Evolutionary conservation across 139 green algal species (phyloP), one percentile per base, ranked within the genome.

Genomic region (Tetraselmis chui): DNA sequence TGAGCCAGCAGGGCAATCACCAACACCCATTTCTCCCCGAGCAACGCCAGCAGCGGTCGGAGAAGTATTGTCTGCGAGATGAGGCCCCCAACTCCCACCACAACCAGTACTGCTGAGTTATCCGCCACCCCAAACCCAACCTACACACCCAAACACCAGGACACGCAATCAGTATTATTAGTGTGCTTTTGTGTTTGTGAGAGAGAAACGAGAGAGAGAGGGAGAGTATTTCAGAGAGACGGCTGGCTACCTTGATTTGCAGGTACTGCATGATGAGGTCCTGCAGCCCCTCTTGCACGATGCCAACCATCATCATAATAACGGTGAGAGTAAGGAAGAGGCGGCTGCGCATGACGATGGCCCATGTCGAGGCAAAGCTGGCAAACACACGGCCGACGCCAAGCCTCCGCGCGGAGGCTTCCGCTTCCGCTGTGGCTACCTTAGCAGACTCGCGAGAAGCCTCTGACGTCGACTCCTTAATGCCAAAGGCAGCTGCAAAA

Each of bases 181-280:
- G n/a, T n/a, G n/a, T n/a, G n/a, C n/a, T n/a, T n/a, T n/a, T n/a
- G n/a, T n/a, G n/a, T n/a, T n/a, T n/a, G 78, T 89, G 86, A 94
- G 95, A 30, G 59, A 75, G 59, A 23, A 23, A 23, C 23, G 59
- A 28, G 74, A 2, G 2, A 77, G 74, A 29, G 74, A 25, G 74
- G 74, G 18, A 25, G 74, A 25, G 74, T 67, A 18, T 67, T 67
- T 67, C 45, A 67, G 45, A 67, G 18, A 18, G 45, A 5, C 45
- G 45, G 45, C 11, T 2, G 77, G 86, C 87, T 31, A 95, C 79
- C 45, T 89, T 89, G 2, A 95, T 80, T 87, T 97, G 92, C 25
- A 96, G 86, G 87, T 96, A 97, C 86, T 97, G 93, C 18, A 93
- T 80, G 27, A 96, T 80, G 76, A 95, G 84, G 81, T 94, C 92